Conservation (phyloP, 371 early-diverging fungal genomes). For the Haplosporangium sp. region DNA sequence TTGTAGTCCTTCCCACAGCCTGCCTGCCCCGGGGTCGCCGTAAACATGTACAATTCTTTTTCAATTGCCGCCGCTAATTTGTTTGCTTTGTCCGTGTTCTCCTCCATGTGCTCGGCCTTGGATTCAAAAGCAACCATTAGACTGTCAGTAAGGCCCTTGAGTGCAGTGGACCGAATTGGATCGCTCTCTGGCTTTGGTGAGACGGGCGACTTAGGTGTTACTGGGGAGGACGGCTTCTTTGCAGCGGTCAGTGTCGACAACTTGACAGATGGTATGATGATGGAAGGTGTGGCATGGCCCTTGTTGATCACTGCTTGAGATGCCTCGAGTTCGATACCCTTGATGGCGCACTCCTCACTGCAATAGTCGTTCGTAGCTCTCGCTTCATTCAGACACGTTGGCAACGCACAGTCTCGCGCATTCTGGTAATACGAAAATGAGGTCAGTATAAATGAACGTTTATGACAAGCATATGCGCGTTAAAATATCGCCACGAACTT, state of each 20-base stretch:
- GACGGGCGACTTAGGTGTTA: slow-evolving; percentile 27
- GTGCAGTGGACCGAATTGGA: slow-evolving; percentile 66
- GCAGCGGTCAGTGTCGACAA: slow-evolving; percentile 2
- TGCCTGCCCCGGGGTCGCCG: slow-evolving; percentile 46
- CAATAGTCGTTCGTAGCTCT: slow-evolving; percentile 46
- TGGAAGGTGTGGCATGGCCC: slow-evolving; percentile 18
- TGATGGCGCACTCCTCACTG: slow-evolving; percentile 57
- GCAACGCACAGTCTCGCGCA: slow-evolving; percentile 43
- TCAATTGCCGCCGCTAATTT: slow-evolving; percentile 33
- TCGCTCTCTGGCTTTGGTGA: slow-evolving; percentile 61
- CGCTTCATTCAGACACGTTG: slow-evolving; percentile 49
- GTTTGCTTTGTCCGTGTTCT: slow-evolving; percentile 17
- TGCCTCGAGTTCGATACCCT: slow-evolving; percentile 50
- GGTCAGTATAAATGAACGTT: not conserved
- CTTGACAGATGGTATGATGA: slow-evolving; percentile 27
- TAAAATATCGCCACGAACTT: not conserved
- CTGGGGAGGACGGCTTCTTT: slow-evolving; percentile 29
- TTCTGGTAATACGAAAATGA: slow-evolving; percentile 19
- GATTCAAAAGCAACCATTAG: slow-evolving; percentile 34
- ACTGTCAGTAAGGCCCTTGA: slow-evolving; percentile 62
- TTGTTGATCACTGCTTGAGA: slow-evolving; percentile 33
- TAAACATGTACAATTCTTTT: slow-evolving; percentile 46
- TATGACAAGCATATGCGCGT: not conserved
- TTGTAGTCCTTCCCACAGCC: slow-evolving; percentile 74
- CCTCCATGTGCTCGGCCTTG: slow-evolving; percentile 8